Evolutionary conservation across 1,284 basidiomycete species (phyloP).

Genomic region (Spongispora temasekensis): DNA sequence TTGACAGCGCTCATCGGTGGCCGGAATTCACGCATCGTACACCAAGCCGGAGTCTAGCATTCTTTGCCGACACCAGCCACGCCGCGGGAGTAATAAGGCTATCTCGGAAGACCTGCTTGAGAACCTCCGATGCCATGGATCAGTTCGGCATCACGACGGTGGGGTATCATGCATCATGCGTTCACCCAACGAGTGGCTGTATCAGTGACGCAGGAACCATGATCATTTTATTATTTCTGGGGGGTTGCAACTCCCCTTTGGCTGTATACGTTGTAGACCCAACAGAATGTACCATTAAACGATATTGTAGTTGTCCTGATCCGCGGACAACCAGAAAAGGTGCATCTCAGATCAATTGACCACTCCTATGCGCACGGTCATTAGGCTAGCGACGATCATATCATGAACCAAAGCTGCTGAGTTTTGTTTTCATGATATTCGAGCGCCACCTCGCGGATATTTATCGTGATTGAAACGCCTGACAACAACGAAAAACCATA

Average conservation of each 20-base stretch:
- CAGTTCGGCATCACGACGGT: slow-evolving; percentile 3
- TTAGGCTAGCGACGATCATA: slow-evolving; percentile 30
- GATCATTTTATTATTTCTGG: slow-evolving; percentile 4
- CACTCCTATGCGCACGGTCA: slow-evolving; percentile 10
- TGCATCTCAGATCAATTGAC: slow-evolving; percentile 25
- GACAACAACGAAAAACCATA: slow-evolving; percentile 5
- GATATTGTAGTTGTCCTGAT: slow-evolving; percentile 26
- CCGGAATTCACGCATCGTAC: slow-evolving; percentile 21
- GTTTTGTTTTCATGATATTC: not conserved
- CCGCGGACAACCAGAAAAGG: slow-evolving; percentile 29
- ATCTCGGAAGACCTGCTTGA: slow-evolving; percentile 14
- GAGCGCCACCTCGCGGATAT: slow-evolving; percentile 12
- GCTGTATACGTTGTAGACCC: slow-evolving; percentile 12
- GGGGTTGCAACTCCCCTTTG: slow-evolving; percentile 3
- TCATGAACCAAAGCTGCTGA: no score
- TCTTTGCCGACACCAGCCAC: slow-evolving; percentile 25
- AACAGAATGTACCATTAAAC: slow-evolving; percentile 5
- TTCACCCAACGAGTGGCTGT: not conserved
- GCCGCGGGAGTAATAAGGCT: slow-evolving; percentile 31
- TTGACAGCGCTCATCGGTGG: slow-evolving; percentile 16
- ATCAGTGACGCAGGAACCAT: not conserved
- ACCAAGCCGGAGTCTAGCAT: slow-evolving; percentile 11
- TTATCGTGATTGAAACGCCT: not conserved
- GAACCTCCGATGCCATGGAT: slow-evolving; percentile 11
- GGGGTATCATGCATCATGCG: not conserved